Percentiles rank a stretch among this genome's conserved stretches.
Conservation (phyloP, 352 stramenopile species). For the Phytophthora boehmeriae region DNA sequence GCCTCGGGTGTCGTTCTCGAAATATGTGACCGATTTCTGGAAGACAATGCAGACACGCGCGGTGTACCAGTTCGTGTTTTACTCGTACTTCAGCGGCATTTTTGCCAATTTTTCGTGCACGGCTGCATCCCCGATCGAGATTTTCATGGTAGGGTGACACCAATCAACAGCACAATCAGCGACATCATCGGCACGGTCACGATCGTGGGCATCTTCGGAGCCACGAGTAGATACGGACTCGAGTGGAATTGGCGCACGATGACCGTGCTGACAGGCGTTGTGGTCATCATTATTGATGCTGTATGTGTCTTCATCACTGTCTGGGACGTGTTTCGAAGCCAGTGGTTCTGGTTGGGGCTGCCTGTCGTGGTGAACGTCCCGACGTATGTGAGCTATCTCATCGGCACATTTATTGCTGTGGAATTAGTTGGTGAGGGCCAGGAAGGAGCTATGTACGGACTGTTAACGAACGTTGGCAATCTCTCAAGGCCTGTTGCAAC, state of each 20-base stretch:
- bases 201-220: not conserved
- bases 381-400: slow-evolving; percentile 25
- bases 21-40: not conserved
- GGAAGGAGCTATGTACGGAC: slow-evolving; percentile 29
- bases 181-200: not conserved
- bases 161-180: not conserved
- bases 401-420: slow-evolving; percentile 27
- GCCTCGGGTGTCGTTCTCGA: not conserved
- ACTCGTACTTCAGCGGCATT: not conserved
- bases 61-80: not conserved
- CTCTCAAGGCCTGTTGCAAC: no score
- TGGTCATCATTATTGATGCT: slow-evolving; percentile 5
- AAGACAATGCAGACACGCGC: no score
- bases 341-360: slow-evolving; percentile 14
- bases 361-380: slow-evolving; percentile 21
- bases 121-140: not conserved
- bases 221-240: not conserved
- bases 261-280: not conserved
- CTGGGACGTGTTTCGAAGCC: slow-evolving; percentile 11
- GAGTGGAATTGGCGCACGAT: not conserved
- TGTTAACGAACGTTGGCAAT: slow-evolving; percentile 3
- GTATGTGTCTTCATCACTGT: slow-evolving; percentile 8
- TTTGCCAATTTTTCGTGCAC: not conserved
- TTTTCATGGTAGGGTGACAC: not conserved
- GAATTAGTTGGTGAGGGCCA: slow-evolving; percentile 36